These are phyloP conservation scores for Colletotrichum spinosum DNA, from an alignment of 2,329 filamentous ascomycete species.

Conservation along the genomic window DNA sequence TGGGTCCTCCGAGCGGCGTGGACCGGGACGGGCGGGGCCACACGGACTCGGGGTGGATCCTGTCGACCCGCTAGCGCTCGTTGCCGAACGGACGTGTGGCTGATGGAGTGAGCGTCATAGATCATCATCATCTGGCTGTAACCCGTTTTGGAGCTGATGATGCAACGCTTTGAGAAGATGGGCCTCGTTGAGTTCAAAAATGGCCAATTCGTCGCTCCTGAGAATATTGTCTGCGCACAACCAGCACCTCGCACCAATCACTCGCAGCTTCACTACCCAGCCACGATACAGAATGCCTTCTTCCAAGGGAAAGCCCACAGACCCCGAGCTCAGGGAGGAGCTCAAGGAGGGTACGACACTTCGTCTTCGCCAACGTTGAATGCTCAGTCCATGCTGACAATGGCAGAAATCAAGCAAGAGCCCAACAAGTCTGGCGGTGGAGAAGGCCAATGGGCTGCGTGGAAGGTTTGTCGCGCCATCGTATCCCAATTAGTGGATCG, in stretches of 20 bases:
- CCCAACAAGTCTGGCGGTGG: conserved; percentile 55
- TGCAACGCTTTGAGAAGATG: neutral
- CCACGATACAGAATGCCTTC: conserved; percentile 47
- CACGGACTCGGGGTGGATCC: neutral
- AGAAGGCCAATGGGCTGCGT: conserved; percentile 44
- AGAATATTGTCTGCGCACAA: neutral
- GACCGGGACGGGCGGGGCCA: conserved; percentile 13
- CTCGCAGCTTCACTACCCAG: neutral
- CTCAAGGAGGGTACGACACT: conserved; percentile 50
- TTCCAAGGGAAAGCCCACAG: conserved; percentile 54
- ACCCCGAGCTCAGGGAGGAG: conserved; percentile 52
- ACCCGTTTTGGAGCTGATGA: neutral
- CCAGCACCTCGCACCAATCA: neutral
- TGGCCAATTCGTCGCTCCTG: neutral
- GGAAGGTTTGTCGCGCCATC: conserved; percentile 27
- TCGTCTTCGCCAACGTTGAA: fast-evolving
- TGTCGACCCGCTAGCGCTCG: conserved; percentile 7
- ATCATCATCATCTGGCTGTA: conserved; percentile 7
- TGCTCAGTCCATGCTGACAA: neutral
- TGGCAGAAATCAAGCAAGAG: conserved; percentile 53
- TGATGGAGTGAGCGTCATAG: conserved; percentile 36
- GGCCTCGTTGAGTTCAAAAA: neutral
- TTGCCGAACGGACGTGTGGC: conserved; percentile 8
- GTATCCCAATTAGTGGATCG: no score
- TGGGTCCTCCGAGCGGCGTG: neutral